These are phyloP conservation scores for Emergomyces orientalis DNA, from an alignment of 2,329 filamentous ascomycete species.

Conservation along the genomic window DNA sequence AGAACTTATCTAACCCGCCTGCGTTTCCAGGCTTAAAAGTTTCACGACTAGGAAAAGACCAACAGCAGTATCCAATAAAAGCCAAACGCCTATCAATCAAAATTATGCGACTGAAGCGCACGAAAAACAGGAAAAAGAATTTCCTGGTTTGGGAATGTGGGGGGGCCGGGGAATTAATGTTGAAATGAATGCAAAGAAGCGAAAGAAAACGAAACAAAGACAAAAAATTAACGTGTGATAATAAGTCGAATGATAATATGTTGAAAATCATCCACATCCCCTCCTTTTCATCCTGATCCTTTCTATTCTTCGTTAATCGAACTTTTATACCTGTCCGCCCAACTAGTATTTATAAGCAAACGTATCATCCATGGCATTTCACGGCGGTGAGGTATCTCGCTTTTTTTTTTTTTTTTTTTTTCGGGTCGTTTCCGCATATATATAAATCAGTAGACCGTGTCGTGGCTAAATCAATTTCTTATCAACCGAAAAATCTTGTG, in stretches of 20 bases:
- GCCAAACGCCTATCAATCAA: neutral
- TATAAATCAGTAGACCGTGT: neutral
- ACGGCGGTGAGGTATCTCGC: neutral
- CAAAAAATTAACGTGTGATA: neutral
- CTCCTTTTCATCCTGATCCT: neutral
- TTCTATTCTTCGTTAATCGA: neutral
- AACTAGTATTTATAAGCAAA: neutral
- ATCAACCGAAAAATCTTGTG: neutral
- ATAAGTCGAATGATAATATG: neutral
- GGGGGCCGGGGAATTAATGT: neutral
- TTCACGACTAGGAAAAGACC: neutral
- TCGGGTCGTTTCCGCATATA: too few species aligned
- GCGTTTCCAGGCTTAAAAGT: neutral
- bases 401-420: neutral
- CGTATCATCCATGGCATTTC: neutral
- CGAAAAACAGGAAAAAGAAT: neutral
- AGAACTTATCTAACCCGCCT: neutral
- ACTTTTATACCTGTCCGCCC: neutral
- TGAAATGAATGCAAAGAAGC: neutral
- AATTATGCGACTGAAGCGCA: neutral
- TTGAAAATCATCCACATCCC: neutral
- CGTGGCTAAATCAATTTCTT: neutral
- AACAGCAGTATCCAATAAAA: neutral
- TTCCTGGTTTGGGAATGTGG: neutral
- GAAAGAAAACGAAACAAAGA: neutral